Base-by-base conservation (phyloP, 768 basidiomycete genomes). In the Pisolithus marmoratus region DNA sequence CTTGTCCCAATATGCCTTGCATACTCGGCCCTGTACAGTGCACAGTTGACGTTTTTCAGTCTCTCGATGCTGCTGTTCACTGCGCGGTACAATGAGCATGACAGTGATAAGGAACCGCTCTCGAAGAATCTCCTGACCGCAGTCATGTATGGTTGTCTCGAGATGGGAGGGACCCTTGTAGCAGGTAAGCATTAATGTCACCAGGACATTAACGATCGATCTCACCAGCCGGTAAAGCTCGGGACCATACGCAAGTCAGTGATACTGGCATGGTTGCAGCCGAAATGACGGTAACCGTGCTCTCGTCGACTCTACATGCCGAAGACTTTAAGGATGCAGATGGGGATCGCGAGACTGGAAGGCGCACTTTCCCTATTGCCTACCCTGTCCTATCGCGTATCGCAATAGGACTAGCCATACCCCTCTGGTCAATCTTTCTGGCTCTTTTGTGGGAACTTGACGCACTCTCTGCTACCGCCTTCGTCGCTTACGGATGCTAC, bases 291-390 rank as follows among this genome's bases (percentile, higher is more conserved):
- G 63, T 69, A 8, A 63, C 65, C 0, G 69, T 76, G 15, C 67
- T 77, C 34, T 58, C 71, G 2, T 76, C 77, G 0, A 79, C 77
- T 4, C 72, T 77, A 11, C 76, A 78, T 20, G 70, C 74, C 2
- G 74, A 78, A 59, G 78, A 79, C 51, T 79, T 74, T 52, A 66
- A 72, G 26, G 78, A 79, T 49, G 57, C 70, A 14, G 63, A 65
- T n/a, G 77, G 77, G 0, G 78, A 79, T 46, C 57, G 59, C 5
- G 46, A 64, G n/a, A 62, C 63, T 0, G 73, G 73, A 1, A 67
- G 77, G 4, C 20, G 63, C 1, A 79, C 77, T 0, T 58, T 79
- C 22, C 77, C 77, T 1, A 74, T 79, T 48, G 67, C 70, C 29
- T 69, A 71, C 31, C 78, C 78, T 1, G 51, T 66, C 19, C 31